A percentile compares a stretch with the other conserved stretches of the same genome.
Conservation (phyloP, 441 rosid genomes). For the Melianthus villosus region DNA sequence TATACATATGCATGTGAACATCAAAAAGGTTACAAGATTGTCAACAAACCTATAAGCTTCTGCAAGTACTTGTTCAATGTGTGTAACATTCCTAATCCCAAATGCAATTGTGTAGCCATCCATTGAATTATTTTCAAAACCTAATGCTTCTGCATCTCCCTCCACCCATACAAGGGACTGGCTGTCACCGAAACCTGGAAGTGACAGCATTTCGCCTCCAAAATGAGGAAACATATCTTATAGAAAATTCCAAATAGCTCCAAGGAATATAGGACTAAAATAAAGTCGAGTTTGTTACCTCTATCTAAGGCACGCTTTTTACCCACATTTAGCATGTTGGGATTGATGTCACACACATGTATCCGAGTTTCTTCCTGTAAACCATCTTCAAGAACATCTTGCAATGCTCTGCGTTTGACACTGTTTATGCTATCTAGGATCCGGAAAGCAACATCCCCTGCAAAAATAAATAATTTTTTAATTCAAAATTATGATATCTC, state of each 20-base stretch:
- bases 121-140: slow-evolving; percentile 58
- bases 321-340: slow-evolving; percentile 78
- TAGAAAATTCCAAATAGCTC: too few relatives aligned
- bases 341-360: slow-evolving; percentile 75
- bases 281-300: too few relatives aligned
- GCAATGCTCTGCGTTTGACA: slow-evolving; percentile 37
- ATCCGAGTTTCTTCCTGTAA: slow-evolving; percentile 63
- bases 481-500: too few relatives aligned
- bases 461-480: slow-evolving; percentile 10
- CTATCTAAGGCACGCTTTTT: slow-evolving; percentile 56
- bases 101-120: slow-evolving; percentile 91
- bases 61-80: slow-evolving; percentile 73
- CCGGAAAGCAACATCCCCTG: slow-evolving; percentile 92
- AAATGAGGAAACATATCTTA: slow-evolving; percentile 3
- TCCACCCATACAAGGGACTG: slow-evolving; percentile 70
- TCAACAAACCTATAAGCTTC: slow-evolving; percentile 96
- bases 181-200: slow-evolving; percentile 39
- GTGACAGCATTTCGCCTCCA: slow-evolving; percentile 1
- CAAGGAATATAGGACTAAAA: too few relatives aligned
- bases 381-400: slow-evolving; percentile 34
- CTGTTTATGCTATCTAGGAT: slow-evolving; percentile 41
- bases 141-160: slow-evolving; percentile 84
- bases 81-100: slow-evolving; percentile 93
- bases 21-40: slow-evolving; percentile 1
- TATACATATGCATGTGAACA: not conserved